A percentile compares a stretch with the other conserved stretches of the same genome.
These are phyloP conservation scores for Peronospora belbahrii DNA, from an alignment of 352 stramenopile genomes.

Conservation along the genomic window DNA sequence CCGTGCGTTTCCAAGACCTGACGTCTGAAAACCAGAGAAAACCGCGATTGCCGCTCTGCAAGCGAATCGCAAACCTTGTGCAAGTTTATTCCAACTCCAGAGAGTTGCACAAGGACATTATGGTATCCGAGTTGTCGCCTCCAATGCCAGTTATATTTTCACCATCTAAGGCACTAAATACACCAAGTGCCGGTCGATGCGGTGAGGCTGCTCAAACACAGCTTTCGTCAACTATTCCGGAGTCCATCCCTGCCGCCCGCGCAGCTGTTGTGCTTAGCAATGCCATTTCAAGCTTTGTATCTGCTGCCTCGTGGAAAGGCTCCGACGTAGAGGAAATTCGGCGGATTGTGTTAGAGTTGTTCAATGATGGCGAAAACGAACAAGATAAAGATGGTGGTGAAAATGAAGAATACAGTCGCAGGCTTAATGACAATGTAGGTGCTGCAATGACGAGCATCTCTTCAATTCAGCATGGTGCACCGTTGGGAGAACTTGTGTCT, in stretches of 20 bases:
- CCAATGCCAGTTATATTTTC: slow-evolving; percentile 26
- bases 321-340: slow-evolving; percentile 62
- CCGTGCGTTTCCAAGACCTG: slow-evolving; percentile 38
- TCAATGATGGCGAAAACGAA: slow-evolving; percentile 41
- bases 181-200: neutral
- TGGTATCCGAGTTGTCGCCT: slow-evolving; percentile 66
- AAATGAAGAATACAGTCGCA: slow-evolving; percentile 2
- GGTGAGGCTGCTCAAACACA: neutral
- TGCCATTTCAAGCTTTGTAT: slow-evolving; percentile 64
- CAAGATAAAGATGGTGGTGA: slow-evolving; percentile 6
- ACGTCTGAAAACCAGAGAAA: slow-evolving; percentile 41
- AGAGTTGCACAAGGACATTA: slow-evolving; percentile 56
- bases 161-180: slow-evolving; percentile 8
- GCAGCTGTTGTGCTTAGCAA: slow-evolving; percentile 61
- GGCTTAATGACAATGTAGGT: neutral
- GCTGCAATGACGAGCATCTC: slow-evolving; percentile 10
- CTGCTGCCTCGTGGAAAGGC: slow-evolving; percentile 65
- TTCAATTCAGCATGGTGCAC: slow-evolving; percentile 37
- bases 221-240: slow-evolving; percentile 15
- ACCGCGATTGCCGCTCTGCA: slow-evolving; percentile 50
- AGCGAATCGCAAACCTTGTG: slow-evolving; percentile 57
- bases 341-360: slow-evolving; percentile 42
- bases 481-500: slow-evolving; percentile 61
- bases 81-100: slow-evolving; percentile 68
- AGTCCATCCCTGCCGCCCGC: slow-evolving; percentile 65